Evolutionary conservation across 2,329 filamentous ascomycete genomes (phyloP).

Genomic region (Xylaria sp.): DNA sequence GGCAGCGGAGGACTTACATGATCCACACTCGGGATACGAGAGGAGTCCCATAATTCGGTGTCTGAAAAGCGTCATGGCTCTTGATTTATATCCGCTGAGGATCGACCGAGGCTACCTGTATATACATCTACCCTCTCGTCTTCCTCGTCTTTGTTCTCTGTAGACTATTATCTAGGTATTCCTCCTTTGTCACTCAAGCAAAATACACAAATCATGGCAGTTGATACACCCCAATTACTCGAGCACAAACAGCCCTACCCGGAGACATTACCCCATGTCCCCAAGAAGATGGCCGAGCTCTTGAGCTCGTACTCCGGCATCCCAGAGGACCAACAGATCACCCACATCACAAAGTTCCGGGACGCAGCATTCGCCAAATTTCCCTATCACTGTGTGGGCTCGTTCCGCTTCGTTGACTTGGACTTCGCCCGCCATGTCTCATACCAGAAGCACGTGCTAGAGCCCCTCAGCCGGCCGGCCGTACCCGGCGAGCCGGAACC

Average conservation of each 20-base stretch:
- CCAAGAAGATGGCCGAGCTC: slow-evolving; percentile 20
- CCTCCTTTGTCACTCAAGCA: not conserved
- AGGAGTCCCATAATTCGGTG: too few relatives aligned
- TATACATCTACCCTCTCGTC: not conserved
- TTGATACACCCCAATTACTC: not conserved
- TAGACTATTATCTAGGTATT: not conserved
- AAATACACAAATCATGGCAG: not conserved
- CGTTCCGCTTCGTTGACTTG: slow-evolving; percentile 39
- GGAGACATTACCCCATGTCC: slow-evolving; percentile 17
- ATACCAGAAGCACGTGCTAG: slow-evolving; percentile 28
- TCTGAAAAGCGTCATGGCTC: too few relatives aligned
- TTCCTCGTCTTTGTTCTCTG: not conserved
- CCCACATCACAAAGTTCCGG: slow-evolving; percentile 24
- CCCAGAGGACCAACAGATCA: slow-evolving; percentile 19
- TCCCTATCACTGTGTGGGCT: slow-evolving; percentile 41
- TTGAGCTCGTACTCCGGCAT: slow-evolving; percentile 21
- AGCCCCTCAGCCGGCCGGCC: slow-evolving; percentile 30
- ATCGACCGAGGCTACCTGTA: not conserved
- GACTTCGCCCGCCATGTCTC: slow-evolving; percentile 30
- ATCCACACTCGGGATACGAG: too few relatives aligned
- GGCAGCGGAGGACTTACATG: too few relatives aligned
- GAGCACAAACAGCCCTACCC: slow-evolving; percentile 4
- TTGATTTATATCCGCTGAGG: not conserved
- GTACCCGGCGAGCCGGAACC: slow-evolving; percentile 20
- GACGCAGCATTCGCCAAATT: slow-evolving; percentile 22